Evolutionary conservation across 2,329 filamentous ascomycete genomes (phyloP).

Genomic region (Cercospora zeina): DNA sequence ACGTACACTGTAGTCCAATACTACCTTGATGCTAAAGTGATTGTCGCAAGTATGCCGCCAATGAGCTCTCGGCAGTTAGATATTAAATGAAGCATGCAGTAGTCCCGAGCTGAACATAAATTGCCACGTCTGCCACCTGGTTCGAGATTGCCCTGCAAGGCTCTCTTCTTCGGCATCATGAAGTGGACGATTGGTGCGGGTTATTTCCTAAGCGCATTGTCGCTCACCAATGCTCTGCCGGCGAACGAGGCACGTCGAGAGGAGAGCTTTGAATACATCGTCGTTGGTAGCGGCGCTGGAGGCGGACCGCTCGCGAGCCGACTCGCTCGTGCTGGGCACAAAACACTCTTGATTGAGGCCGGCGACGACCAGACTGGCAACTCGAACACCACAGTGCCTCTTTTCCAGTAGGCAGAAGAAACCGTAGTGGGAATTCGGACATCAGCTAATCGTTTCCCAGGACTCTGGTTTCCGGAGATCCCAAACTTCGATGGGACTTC

Average conservation of each 20-base stretch:
- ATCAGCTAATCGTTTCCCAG: background rate
- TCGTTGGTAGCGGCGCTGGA: slow-evolving; percentile 62
- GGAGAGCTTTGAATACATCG: slow-evolving; percentile 59
- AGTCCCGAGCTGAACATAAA: background rate
- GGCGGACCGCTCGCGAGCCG: slow-evolving; percentile 61
- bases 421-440: no score
- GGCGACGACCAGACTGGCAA: slow-evolving; percentile 57
- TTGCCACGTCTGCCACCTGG: background rate
- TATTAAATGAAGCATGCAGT: background rate
- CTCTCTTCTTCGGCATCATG: background rate
- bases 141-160: background rate
- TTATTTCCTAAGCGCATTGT: background rate
- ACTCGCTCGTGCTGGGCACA: slow-evolving; percentile 60
- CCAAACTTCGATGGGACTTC: slow-evolving; percentile 62
- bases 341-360: slow-evolving; percentile 61
- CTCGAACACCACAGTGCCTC: slow-evolving; percentile 56
- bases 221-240: background rate
- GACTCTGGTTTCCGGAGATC: slow-evolving; percentile 37
- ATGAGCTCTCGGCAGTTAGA: background rate
- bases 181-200: background rate
- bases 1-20: no score
- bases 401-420: slow-evolving; percentile 55
- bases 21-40: background rate
- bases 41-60: background rate
- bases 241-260: slow-evolving; percentile 4